Percentiles rank a stretch among this genome's conserved stretches.
Conservation (phyloP, 1,139 yeast species). For the Hansenula sp. region DNA sequence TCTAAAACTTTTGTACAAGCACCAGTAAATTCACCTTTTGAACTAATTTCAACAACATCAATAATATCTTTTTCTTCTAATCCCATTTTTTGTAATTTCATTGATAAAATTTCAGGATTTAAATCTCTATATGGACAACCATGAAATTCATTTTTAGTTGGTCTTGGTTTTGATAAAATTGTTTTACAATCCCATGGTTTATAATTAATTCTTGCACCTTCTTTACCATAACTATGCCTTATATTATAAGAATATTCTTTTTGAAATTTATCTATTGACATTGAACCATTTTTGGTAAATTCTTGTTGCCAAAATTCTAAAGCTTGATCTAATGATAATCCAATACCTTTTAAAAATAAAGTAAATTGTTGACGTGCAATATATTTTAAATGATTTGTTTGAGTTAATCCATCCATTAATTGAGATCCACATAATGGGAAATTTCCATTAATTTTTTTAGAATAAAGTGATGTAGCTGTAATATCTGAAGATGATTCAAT, state of each 20-base stretch:
- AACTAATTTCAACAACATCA: constrained; percentile 61
- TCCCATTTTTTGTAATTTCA: constrained; percentile 61
- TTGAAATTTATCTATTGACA: constrained; percentile 70
- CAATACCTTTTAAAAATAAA: constrained; percentile 83
- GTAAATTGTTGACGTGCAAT: constrained; percentile 83
- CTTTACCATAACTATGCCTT: constrained; percentile 86
- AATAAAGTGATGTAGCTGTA: constrained; percentile 58
- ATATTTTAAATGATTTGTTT: constrained; percentile 71
- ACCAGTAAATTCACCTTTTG: constrained; percentile 64
- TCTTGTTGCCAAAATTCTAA: constrained; percentile 77
- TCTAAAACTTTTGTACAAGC: constrained; percentile 94
- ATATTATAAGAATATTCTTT: constrained; percentile 87
- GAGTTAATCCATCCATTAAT: constrained; percentile 56
- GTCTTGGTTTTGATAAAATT: constrained; percentile 68
- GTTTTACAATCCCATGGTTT: constrained; percentile 83
- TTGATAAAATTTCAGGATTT: constrained; percentile 52
- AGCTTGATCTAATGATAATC: constrained; percentile 84
- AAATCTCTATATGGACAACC: constrained; percentile 93
- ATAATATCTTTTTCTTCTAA: constrained; percentile 60
- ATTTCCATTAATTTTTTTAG: constrained; percentile 51
- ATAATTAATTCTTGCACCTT: constrained; percentile 84
- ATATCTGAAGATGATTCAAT: constrained; percentile 39
- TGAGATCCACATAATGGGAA: constrained; percentile 82
- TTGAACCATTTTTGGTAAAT: constrained; percentile 63
- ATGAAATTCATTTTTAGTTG: constrained; percentile 69